These are phyloP conservation scores for Chalciporus piperatoides DNA, from an alignment of 1,284 basidiomycete species.

Conservation along the genomic window DNA sequence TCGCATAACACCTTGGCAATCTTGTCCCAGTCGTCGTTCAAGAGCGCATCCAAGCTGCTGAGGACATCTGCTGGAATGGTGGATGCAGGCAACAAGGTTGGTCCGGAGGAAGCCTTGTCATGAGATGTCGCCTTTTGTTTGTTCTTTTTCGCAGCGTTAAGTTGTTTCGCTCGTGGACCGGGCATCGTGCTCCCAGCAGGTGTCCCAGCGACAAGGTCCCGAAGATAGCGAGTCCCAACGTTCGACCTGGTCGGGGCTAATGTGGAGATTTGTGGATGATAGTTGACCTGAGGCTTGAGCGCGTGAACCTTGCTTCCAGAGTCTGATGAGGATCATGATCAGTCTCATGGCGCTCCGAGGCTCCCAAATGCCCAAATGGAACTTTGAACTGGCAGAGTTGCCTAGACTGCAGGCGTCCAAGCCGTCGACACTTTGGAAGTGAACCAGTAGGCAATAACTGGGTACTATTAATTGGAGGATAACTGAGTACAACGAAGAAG, in stretches of 20 bases:
- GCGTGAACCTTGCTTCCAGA: too few relatives aligned
- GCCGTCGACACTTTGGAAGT: too few relatives aligned
- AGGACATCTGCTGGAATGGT: conserved; percentile 1
- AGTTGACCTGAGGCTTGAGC: too few relatives aligned
- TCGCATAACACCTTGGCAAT: conserved; percentile 46
- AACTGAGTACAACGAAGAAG: too few relatives aligned
- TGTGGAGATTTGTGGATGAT: too few relatives aligned
- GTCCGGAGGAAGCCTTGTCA: not conserved
- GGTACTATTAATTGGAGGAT: too few relatives aligned
- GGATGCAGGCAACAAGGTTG: not conserved
- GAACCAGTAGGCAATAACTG: too few relatives aligned
- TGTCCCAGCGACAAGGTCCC: not conserved
- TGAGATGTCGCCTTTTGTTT: conserved; percentile 13
- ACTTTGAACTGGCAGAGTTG: too few relatives aligned
- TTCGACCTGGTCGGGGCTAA: not conserved
- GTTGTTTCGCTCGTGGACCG: conserved; percentile 29
- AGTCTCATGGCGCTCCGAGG: too few relatives aligned
- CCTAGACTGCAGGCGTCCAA: too few relatives aligned
- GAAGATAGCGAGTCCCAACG: not conserved
- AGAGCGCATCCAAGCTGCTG: conserved; percentile 19
- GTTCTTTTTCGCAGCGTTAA: conserved; percentile 21
- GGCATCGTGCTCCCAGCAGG: conserved; percentile 25
- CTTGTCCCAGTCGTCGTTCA: conserved; percentile 41
- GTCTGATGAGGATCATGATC: too few relatives aligned
- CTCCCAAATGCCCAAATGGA: too few relatives aligned